Base-by-base conservation (phyloP, 495 filamentous ascomycete species). In the Parathielavia appendiculata region DNA sequence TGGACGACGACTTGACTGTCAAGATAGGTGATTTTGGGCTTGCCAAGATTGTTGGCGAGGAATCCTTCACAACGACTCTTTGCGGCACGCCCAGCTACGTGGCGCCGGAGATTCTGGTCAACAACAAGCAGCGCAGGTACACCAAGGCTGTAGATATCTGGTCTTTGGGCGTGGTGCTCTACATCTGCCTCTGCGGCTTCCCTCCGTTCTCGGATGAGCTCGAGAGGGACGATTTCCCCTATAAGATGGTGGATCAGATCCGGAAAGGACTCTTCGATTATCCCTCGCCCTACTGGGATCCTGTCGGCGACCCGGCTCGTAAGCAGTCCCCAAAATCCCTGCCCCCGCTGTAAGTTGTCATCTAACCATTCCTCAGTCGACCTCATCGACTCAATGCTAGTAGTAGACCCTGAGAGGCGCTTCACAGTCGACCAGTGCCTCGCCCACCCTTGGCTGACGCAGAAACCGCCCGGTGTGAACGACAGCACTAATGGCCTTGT, bases 21-120 rank as follows among this genome's bases (percentile, higher is more conserved):
- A 99, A 99, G 73, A 76, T 99, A 57, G 95, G 90, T 3, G 95
- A 99, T 70, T 99, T 99, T 72, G 95, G 95, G 23, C 82, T 99
- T 30, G 93, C 95, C 22, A 99, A 99, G 71, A 97, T 97, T 62
- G 96, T 97, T 67, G 95, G 95, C 30, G 95, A 97, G 70, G 91
- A 97, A 63, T 97, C 92, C 2, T 99, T 99, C 66, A 97, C 95
- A 9, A 97, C 93, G 4, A 97, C 95, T 0, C 76, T 99, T 69
- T 98, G 93, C 70, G 93, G 93, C 56, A 98, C 93, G 14, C 93
- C 93, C 46, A 93, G 89, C 69, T 89, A 98, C 70, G 95, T 97
- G 61, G 95, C 95, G 0, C 95, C 95, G 2, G 95, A 99, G 67
- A 97, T 99, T 54, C 75, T 99, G 12, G 84, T 90, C 63, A 86